phyloP scores from a whole-genome alignment of 805 yeast species.

The Blastobotrys muscicola region DNA sequence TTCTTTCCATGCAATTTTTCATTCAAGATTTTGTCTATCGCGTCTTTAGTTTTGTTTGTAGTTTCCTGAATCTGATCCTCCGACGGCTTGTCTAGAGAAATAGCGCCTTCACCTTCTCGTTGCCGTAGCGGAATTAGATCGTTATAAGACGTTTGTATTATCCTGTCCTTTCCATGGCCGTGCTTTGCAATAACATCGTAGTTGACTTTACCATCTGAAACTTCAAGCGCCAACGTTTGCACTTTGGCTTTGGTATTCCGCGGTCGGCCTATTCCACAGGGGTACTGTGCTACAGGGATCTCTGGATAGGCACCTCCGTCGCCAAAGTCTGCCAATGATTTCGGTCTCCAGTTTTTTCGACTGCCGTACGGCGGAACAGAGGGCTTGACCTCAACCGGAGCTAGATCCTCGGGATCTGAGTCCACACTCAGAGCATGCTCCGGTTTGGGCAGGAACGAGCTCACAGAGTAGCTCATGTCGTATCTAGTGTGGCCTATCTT shows the following conservation, averaged over 20 bases:
- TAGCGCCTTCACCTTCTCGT: slow-evolving; percentile 29
- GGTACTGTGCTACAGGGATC: slow-evolving; percentile 26
- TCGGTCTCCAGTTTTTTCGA: slow-evolving; percentile 22
- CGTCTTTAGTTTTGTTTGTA: slow-evolving; percentile 46
- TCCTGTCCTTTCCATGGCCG: slow-evolving; percentile 24
- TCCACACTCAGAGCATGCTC: neutral
- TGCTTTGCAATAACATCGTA: slow-evolving; percentile 27
- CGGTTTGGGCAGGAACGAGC: slow-evolving; percentile 4
- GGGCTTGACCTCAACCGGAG: neutral
- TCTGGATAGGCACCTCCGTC: slow-evolving; percentile 31
- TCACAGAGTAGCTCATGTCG: neutral
- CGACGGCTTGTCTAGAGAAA: slow-evolving; percentile 37
- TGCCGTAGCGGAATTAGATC: slow-evolving; percentile 56
- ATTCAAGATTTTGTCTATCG: slow-evolving; percentile 44
- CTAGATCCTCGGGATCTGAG: neutral
- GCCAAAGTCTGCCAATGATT: slow-evolving; percentile 20
- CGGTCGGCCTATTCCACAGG: slow-evolving; percentile 24
- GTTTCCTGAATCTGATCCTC: slow-evolving; percentile 39
- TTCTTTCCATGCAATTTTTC: slow-evolving; percentile 32
- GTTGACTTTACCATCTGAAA: slow-evolving; percentile 24
- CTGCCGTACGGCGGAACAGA: slow-evolving; percentile 20
- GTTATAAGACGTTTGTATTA: slow-evolving; percentile 39
- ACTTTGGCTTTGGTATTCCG: slow-evolving; percentile 4
- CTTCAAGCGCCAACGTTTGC: slow-evolving; percentile 23
- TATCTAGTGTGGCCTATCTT: neutral